Evolutionary conservation across 139 green algal species (phyloP).

Genomic region (Picochlorum sp.): DNA sequence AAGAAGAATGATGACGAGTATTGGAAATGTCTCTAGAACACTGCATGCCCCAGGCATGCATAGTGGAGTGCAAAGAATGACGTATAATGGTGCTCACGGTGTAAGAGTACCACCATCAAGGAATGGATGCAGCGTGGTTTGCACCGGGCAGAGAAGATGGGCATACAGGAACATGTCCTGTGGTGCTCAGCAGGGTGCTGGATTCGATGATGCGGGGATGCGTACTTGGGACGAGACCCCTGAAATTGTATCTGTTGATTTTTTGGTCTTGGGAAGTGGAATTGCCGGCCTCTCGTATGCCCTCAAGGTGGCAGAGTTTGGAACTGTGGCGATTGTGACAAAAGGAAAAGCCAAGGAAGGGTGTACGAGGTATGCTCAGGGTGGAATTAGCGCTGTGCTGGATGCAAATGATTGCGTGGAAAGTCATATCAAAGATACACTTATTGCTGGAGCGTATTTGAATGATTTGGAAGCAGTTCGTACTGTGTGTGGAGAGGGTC

Average conservation of each 20-base stretch:
- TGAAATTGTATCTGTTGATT: conserved; percentile 49
- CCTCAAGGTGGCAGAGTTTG: conserved; percentile 84
- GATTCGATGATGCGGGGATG: too few species aligned
- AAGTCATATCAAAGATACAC: conserved; percentile 84
- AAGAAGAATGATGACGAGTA: too few species aligned
- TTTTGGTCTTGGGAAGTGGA: conserved; percentile 88
- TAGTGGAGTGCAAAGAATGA: too few species aligned
- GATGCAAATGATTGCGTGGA: conserved; percentile 74
- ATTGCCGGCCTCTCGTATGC: conserved; percentile 94
- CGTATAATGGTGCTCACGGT: too few species aligned
- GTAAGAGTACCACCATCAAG: too few species aligned
- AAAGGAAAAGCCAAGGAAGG: conserved; percentile 75
- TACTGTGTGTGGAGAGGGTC: conserved; percentile 84
- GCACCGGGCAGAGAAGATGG: too few species aligned
- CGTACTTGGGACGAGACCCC: neutral
- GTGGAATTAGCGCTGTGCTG: conserved; percentile 91
- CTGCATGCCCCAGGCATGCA: too few species aligned
- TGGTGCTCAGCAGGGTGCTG: too few species aligned
- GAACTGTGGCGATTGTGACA: conserved; percentile 87
- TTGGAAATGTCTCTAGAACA: too few species aligned
- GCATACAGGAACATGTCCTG: too few species aligned
- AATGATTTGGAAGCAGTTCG: conserved; percentile 79
- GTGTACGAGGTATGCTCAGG: conserved; percentile 84
- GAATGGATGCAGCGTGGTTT: too few species aligned
- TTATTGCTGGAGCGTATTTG: conserved; percentile 74